Conservation (phyloP, 2,329 filamentous ascomycete species). For the Corniculantispora saksenae region DNA sequence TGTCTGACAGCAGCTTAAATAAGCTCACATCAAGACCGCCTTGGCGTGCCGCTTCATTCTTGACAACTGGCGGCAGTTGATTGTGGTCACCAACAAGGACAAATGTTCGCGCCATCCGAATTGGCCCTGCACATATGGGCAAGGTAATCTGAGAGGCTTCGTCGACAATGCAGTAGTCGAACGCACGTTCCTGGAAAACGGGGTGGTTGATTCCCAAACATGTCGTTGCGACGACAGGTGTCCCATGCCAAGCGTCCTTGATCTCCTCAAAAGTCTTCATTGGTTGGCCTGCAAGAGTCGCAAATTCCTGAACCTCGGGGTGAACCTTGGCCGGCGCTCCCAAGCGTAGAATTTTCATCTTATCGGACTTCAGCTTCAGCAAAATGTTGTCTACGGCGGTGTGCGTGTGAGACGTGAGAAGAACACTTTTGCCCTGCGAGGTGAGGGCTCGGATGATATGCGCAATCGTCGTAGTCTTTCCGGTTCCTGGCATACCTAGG, state of each 20-base stretch:
- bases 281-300: slow-evolving; percentile 71
- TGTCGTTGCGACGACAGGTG: slow-evolving; percentile 89
- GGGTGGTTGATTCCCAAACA: slow-evolving; percentile 90
- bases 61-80: slow-evolving; percentile 90
- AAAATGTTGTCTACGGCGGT: slow-evolving; percentile 98
- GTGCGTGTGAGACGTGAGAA: slow-evolving; percentile 94
- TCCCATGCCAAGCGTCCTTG: slow-evolving; percentile 78
- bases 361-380: slow-evolving; percentile 80
- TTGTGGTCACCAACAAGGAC: slow-evolving; percentile 96
- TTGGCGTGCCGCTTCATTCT: slow-evolving; percentile 82
- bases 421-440: slow-evolving; percentile 84
- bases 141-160: slow-evolving; percentile 97
- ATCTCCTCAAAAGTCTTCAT: slow-evolving; percentile 82
- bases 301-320: slow-evolving; percentile 83
- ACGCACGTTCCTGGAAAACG: slow-evolving; percentile 83
- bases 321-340: slow-evolving; percentile 85
- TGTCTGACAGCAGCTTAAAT: slow-evolving; percentile 90
- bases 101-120: slow-evolving; percentile 89
- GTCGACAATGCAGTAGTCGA: slow-evolving; percentile 98
- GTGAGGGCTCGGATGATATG: slow-evolving; percentile 93
- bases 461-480: slow-evolving; percentile 97
- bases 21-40: slow-evolving; percentile 90
- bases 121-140: slow-evolving; percentile 90
- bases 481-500: slow-evolving; percentile 95
- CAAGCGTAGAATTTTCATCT: slow-evolving; percentile 79